Evolutionary conservation across 805 yeast genomes (phyloP), one percentile per base, ranked within the genome.

Genomic region (Barnettozyma californica): DNA sequence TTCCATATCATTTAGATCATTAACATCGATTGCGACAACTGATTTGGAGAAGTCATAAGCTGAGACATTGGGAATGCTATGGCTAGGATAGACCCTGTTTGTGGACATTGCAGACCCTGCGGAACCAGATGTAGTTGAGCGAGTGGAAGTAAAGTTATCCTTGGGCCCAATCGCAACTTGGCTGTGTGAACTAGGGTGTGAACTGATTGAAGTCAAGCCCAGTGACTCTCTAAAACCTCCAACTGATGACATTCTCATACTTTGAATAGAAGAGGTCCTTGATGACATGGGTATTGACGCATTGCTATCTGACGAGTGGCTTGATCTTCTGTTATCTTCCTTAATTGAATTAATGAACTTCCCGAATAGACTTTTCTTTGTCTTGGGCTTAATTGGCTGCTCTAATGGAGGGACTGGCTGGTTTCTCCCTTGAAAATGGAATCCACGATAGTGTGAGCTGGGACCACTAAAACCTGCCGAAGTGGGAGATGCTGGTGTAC

Each of bases 1-100:
- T 33, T 70, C 64, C 77, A 79, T 76, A 53, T 78, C 77, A 43
- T 68, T 68, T 33, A 76, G 59, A 52, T 76, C 74, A 49, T 77
- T 68, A 10, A 61, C 46, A 46, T 59, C 48, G 5, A 61, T 40
- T 1, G 62, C 53, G 46, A 78, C 78, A 26, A 79, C 68, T 21
- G 73, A 68, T 41, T 67, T 67, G 7, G 57, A 54, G 34, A 39
- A 48, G 33, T 46, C 41, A 29, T 47, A 35, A 13, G 45, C 42
- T 1, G 40, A 19, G 8, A 49, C 34, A n/a, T 49, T 49, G 21
- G 42, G 29, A 4, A 53, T 19, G n/a, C 51, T 48, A 11, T 48
- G 49, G 29, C 25, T 42, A 19, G 27, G 45, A 11, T 40, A 34
- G 4, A 43, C 10, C 19, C n/a, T 39, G 25, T 31, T 13, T 21